Evolutionary conservation across 148 eudicot genomes (phyloP), one percentile per base, ranked within the genome.

Genomic region (Rhododendron henanense): DNA sequence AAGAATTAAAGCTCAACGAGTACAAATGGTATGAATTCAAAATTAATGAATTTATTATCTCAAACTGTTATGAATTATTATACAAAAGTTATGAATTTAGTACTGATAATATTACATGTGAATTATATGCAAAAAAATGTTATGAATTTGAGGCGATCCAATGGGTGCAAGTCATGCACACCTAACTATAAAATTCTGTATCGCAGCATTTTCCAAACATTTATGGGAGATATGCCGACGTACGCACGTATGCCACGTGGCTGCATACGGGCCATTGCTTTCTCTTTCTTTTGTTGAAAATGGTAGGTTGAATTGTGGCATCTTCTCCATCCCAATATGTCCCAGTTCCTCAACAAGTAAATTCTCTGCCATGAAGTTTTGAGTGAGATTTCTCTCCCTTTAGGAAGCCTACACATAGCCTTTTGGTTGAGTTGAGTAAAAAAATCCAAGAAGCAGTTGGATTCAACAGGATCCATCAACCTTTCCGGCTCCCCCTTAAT

Each of bases 291-390:
- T 84, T 74, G 7, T 80, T 53, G 63, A 78, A 44, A 50, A 81
- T 86, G 89, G 89, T 87, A 86, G 86, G 87, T 84, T 84, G 84
- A 81, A 90, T 55, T 83, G 85, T 84, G 55, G 89, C 88, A 89
- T 89, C 88, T 85, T 55, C 82, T 84, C 67, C 73, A 37, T 71
- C 86, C 53, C 73, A 33, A 23, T 77, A 57, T 67, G 47, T 25
- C 57, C 76, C 1, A 33, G 31, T 55, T 79, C 74, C 78, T 69
- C 45, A 73, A 8, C 33, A 65, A 74, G 33, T 55, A 57, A 86
- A 63, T 81, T 59, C 79, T 85, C 88, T 41, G 16, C 37, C 25
- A n/a, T 85, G 81, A 82, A 81, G 82, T 14, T 16, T 33, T 47
- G 15, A 35, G 23, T 74, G 76, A 71, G 33, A 76, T 14, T 82